A percentile compares a stretch with the other conserved stretches of the same genome.
These are phyloP conservation scores for Neophaeococcomyces aloes DNA, from an alignment of 2,329 filamentous ascomycete species.

Conservation along the genomic window DNA sequence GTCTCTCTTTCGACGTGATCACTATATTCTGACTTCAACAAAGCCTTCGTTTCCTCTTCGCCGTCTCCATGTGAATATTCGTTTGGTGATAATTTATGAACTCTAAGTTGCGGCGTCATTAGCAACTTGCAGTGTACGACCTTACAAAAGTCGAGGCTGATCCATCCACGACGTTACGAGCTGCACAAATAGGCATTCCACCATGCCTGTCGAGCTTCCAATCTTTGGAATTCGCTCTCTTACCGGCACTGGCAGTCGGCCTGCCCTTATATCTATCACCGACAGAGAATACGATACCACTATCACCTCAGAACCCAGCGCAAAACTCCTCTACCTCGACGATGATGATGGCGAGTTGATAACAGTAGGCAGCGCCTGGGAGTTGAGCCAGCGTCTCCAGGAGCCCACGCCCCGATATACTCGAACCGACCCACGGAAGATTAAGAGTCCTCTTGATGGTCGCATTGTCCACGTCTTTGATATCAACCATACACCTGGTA, in stretches of 20 bases:
- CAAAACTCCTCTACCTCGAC: slow-evolving; percentile 35
- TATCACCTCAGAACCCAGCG: slow-evolving; percentile 31
- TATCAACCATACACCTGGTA: slow-evolving; percentile 23
- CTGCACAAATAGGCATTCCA: no score
- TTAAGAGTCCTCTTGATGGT: slow-evolving; percentile 13
- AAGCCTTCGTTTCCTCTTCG: no score
- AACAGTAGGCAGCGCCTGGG: slow-evolving; percentile 38
- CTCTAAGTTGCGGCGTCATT: no score
- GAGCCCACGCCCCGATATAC: slow-evolving; percentile 25
- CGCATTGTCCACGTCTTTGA: slow-evolving; percentile 37
- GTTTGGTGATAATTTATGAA: no score
- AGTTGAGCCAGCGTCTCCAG: slow-evolving; percentile 37
- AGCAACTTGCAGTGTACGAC: no score
- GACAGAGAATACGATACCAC: slow-evolving; percentile 34
- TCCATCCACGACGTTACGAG: no score
- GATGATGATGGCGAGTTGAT: slow-evolving; percentile 38
- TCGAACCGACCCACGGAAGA: neutral
- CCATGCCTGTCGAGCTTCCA: no score
- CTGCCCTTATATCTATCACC: slow-evolving; percentile 32
- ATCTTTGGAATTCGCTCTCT: slow-evolving; percentile 20
- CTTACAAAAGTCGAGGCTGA: no score
- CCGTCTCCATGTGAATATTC: no score
- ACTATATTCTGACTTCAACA: no score
- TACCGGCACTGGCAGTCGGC: slow-evolving; percentile 14
- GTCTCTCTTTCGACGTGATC: no score